phyloP scores from a whole-genome alignment of 2,329 filamentous ascomycete genomes.

The Colletotrichum camelliae region DNA sequence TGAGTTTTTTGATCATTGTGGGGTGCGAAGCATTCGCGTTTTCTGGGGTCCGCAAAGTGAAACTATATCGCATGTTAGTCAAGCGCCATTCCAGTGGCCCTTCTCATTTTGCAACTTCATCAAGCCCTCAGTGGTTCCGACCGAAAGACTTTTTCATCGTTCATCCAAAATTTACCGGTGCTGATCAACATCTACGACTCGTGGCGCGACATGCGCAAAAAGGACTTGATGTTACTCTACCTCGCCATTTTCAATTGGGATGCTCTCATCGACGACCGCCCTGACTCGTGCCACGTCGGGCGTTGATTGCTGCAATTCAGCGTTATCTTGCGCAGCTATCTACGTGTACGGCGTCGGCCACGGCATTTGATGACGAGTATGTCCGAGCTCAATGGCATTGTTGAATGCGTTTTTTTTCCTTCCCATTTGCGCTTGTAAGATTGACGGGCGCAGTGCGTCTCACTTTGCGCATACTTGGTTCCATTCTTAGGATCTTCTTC shows the following conservation, averaged over 20 bases:
- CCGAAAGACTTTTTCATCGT: too few species aligned
- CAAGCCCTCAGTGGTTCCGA: not conserved
- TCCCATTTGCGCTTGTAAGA: not conserved
- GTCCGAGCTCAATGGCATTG: not conserved
- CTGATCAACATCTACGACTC: not conserved
- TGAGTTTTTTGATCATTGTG: not conserved
- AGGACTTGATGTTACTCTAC: not conserved
- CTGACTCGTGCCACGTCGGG: slow-evolving; percentile 16
- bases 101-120: not conserved
- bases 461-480: not conserved
- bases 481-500: not conserved
- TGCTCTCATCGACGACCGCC: not conserved
- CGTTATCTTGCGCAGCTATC: not conserved
- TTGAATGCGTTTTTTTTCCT: not conserved
- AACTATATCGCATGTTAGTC: not conserved
- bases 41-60: not conserved
- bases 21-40: not conserved
- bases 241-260: not conserved
- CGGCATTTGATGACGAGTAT: not conserved
- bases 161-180: not conserved
- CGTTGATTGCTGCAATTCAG: not conserved
- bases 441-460: not conserved
- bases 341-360: not conserved
- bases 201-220: not conserved
- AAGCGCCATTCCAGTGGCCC: not conserved